Evolutionary conservation across 352 stramenopile genomes (phyloP), one percentile per base, ranked within the genome.

Genomic region (Phytophthora constricta): DNA sequence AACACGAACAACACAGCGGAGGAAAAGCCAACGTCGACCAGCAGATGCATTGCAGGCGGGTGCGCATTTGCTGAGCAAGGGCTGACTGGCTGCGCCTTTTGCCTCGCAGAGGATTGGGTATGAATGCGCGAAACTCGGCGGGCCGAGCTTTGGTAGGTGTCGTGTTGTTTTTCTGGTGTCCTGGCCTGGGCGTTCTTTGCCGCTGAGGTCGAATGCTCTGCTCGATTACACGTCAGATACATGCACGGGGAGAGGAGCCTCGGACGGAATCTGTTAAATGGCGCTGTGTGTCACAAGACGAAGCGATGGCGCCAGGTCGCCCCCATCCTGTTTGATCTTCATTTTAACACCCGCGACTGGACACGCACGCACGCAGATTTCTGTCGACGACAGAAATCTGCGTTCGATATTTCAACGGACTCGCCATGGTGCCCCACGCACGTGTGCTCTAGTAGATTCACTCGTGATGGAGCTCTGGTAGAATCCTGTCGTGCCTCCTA

Each of bases 181-280:
- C 13, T 37, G 31, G n/a, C n/a, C n/a, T n/a, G n/a, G n/a, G n/a
- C n/a, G n/a, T 23, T 47, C 41, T 47, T 20, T 34, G 45, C 45
- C 25, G 45, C 19, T 17, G 14, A 19, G 14, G 39, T n/a, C n/a
- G n/a, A n/a, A 48, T 25, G 42, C 42, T 19, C 5, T 16, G 39
- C 39, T 8, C 7, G 7, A 7, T 8, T 10, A 23, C 17, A n/a
- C n/a, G 39, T 22, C 39, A 47, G 11, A 7, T 16, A 5, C 39
- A 47, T 47, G 39, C 39, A 37, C 31, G 13, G 7, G 31, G 31
- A n/a, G n/a, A n/a, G n/a, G n/a, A n/a, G 37, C 37, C 17, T 31
- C 20, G 20, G 56, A 62, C 42, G 31, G 27, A 20, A 20, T 13
- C 33, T 58, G 63, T 65, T 70, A 51, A 71, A 71, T 56, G 43